Evolutionary conservation across 192 early-diverging fungal species (phyloP), one percentile per base, ranked within the genome.

Genomic region (Entomortierella parvispora): DNA sequence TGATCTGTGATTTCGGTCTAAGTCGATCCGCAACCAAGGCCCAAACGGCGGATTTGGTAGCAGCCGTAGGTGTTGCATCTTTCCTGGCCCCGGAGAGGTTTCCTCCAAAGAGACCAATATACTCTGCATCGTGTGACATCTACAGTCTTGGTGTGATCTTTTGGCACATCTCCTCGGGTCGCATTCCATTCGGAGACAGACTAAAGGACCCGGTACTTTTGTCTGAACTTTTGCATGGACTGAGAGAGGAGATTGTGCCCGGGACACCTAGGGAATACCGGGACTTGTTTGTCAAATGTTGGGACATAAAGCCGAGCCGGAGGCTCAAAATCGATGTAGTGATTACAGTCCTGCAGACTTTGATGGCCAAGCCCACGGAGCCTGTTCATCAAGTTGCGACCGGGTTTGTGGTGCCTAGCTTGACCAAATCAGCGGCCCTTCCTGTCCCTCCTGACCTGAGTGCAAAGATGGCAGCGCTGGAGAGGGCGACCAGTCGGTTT

Each of bases 61-160:
- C 74, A 4, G 63, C 63, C 29, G 74, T 77, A 0, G 74, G 74
- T 20, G 74, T 77, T 31, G 74, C 74, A 0, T 77, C 74, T 1
- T 77, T 77, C 61, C 12, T 77, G 46, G 74, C 74, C 18, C 74
- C 74, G 4, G 74, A 77, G 43, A 45, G 74, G 2, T 77, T 77
- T 49, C 66, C 74, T 2, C 23, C 54, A 25, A 51, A 63, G 11
- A 42, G 74, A 45, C 74, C 74, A 17, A 57, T 77, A 7, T 82
- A 82, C 46, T 68, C 80, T 2, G 65, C 68, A 17, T 58, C 72
- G 2, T 77, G 72, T 22, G 81, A 83, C 40, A 65, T 83, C 26
- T 83, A 83, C 59, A 81, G 79, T 78, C 68, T 83, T 0, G 82
- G 68, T 2, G 71, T 81, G 34, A 77, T 83, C 12, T 78, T 83